Conservation (phyloP, 108 stramenopile species). For the Hondaea fermentalgiana region DNA sequence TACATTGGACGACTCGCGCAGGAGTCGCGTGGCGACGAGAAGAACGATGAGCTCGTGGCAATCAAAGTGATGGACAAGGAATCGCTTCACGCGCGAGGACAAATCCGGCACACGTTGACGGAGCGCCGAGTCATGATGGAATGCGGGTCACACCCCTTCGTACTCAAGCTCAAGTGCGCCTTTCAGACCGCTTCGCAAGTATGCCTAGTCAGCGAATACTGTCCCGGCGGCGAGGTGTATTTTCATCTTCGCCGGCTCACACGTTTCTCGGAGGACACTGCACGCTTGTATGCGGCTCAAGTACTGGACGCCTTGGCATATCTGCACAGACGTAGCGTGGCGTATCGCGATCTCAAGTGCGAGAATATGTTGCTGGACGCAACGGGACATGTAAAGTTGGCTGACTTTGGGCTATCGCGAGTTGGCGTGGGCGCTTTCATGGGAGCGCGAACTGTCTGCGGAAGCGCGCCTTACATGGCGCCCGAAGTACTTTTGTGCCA, state of each 20-base stretch:
- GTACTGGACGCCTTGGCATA: constrained; percentile 84
- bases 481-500: constrained; percentile 36
- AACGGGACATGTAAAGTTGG: constrained; percentile 41
- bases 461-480: constrained; percentile 52
- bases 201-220: constrained; percentile 95
- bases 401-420: constrained; percentile 50
- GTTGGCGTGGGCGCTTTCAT: not conserved
- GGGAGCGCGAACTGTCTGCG: constrained; percentile 43
- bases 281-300: constrained; percentile 90
- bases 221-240: constrained; percentile 95
- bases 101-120: constrained; percentile 93
- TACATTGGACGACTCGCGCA: not conserved
- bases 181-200: constrained; percentile 91
- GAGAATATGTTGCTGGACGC: constrained; percentile 87
- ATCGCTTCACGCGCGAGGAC: constrained; percentile 61
- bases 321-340: constrained; percentile 81
- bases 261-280: constrained; percentile 77
- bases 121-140: constrained; percentile 81
- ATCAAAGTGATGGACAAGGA: constrained; percentile 42
- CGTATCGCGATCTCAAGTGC: constrained; percentile 92
- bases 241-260: constrained; percentile 87
- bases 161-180: constrained; percentile 95
- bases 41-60: constrained; percentile 17
- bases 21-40: not conserved
- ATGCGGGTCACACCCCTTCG: constrained; percentile 87